These are phyloP conservation scores for Heterobasidion occidentale DNA, from an alignment of 1,284 basidiomycete genomes.

Conservation along the genomic window DNA sequence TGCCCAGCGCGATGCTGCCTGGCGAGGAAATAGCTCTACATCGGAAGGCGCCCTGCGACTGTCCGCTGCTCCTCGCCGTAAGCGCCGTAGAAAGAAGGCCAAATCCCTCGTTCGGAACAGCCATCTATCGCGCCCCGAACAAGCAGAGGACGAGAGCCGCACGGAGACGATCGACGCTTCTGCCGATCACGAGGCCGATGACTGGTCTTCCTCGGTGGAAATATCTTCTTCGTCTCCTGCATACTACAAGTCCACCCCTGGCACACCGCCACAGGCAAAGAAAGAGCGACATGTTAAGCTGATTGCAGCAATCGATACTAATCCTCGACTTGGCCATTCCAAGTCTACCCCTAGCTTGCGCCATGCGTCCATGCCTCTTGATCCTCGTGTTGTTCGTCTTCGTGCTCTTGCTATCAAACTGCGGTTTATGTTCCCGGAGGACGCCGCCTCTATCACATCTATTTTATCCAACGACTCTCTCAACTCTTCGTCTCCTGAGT, in stretches of 20 bases:
- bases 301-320: constrained; percentile 5
- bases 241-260: constrained; percentile 30
- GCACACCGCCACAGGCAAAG: constrained; percentile 21
- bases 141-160: constrained; percentile 15
- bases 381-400: constrained; percentile 43
- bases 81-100: constrained; percentile 41
- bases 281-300: constrained; percentile 13
- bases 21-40: constrained; percentile 26
- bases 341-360: constrained; percentile 34
- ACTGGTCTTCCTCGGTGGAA: constrained; percentile 28
- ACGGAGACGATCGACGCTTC: constrained; percentile 15
- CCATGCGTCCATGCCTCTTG: constrained; percentile 32
- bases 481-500: constrained; percentile 24
- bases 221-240: constrained; percentile 26
- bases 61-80: constrained; percentile 33
- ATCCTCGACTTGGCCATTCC: constrained; percentile 21
- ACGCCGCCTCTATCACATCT: constrained; percentile 21
- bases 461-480: constrained; percentile 36
- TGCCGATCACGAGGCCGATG: constrained; percentile 14
- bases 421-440: constrained; percentile 47
- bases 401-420: constrained; percentile 49
- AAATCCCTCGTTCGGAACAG: constrained; percentile 15
- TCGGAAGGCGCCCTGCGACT: constrained; percentile 29
- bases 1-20: constrained; percentile 32
- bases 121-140: constrained; percentile 15